phyloP scores from a whole-genome alignment of 495 filamentous ascomycete species.

The Aspergillus sparsus region DNA sequence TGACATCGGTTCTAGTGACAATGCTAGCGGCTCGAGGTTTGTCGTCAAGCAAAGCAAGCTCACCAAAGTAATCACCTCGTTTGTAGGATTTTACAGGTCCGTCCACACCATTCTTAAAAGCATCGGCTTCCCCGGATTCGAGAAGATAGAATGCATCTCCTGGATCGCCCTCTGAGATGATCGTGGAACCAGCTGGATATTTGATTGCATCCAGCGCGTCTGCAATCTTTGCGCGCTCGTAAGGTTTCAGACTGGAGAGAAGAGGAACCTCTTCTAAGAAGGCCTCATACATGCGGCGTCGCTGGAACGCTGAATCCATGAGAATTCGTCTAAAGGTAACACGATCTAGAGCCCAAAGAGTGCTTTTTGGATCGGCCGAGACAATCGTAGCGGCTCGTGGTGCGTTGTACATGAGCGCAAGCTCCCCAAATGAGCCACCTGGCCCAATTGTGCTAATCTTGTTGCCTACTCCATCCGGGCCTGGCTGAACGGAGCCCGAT shows the following conservation, averaged over 20 bases:
- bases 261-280: conserved; percentile 97
- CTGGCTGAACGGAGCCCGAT: conserved; percentile 75
- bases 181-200: conserved; percentile 73
- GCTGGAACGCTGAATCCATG: conserved; percentile 97
- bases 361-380: conserved; percentile 74
- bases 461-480: conserved; percentile 78
- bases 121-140: conserved; percentile 86
- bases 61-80: conserved; percentile 96
- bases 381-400: conserved; percentile 96
- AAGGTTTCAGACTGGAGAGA: conserved; percentile 78
- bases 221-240: conserved; percentile 95
- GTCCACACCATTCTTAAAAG: conserved; percentile 65
- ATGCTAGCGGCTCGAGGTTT: conserved; percentile 92
- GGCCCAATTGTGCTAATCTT: conserved; percentile 81
- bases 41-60: conserved; percentile 90
- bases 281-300: conserved; percentile 92
- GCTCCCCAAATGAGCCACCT: conserved; percentile 95
- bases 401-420: conserved; percentile 98
- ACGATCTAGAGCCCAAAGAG: conserved; percentile 91
- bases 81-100: conserved; percentile 73
- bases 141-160: conserved; percentile 92
- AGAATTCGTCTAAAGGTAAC: conserved; percentile 96
- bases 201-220: conserved; percentile 92
- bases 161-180: conserved; percentile 89
- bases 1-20: conserved; percentile 72